Evolutionary conservation across 2,329 filamentous ascomycete genomes (phyloP).

Genomic region (Colletotrichum spaethianum): DNA sequence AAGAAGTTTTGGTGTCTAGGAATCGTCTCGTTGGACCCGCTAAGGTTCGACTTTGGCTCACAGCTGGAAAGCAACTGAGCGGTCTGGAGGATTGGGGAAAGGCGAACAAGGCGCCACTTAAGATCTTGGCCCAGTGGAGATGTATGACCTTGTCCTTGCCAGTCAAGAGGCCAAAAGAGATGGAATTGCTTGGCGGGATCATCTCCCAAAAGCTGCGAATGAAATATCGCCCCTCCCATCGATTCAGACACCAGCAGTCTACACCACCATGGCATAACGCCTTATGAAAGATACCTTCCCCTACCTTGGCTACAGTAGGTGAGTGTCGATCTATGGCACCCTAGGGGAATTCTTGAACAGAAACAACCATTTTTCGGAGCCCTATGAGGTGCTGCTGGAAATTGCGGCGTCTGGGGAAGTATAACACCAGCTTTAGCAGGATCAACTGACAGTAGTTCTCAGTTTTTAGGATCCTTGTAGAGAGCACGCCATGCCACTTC

Average conservation of each 20-base stretch:
- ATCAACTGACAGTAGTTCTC: not conserved
- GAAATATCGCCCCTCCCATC: not conserved
- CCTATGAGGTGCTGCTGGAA: not conserved
- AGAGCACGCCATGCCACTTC: slow-evolving; percentile 19
- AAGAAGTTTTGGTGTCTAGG: not conserved
- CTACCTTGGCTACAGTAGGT: slow-evolving; percentile 1
- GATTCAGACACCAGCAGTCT: not conserved
- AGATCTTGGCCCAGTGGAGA: slow-evolving; percentile 8
- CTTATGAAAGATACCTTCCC: not conserved
- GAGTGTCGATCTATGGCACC: slow-evolving; percentile 2
- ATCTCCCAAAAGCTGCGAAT: not conserved
- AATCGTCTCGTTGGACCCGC: slow-evolving; percentile 12
- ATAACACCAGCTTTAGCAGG: not conserved
- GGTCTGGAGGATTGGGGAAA: not conserved
- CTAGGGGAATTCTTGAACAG: not conserved
- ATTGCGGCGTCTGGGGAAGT: not conserved
- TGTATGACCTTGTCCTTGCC: not conserved
- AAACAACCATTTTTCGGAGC: not conserved
- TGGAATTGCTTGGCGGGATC: slow-evolving; percentile 4
- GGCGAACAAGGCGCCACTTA: not conserved
- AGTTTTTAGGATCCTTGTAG: not conserved
- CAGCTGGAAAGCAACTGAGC: not conserved
- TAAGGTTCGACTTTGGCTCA: not conserved
- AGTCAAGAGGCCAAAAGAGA: slow-evolving; percentile 23
- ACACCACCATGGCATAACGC: slow-evolving; percentile 7